phyloP scores from a whole-genome alignment of 139 green algal species.

The Coelastrella sp. region DNA sequence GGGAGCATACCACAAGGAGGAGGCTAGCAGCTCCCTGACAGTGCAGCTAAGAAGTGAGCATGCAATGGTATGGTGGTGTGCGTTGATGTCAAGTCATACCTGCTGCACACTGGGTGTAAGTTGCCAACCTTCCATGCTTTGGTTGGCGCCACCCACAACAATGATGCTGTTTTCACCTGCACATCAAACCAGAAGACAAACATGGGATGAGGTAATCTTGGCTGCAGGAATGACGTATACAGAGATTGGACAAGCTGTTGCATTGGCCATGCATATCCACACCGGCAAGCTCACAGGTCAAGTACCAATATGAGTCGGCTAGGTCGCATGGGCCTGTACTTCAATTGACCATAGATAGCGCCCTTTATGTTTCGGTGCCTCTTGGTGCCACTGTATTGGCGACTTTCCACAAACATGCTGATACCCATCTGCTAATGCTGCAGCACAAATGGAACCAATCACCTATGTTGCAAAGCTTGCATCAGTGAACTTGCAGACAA shows the following conservation, averaged over 20 bases:
- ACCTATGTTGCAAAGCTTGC: too few relatives aligned
- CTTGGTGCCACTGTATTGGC: too few relatives aligned
- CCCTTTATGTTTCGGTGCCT: too few relatives aligned
- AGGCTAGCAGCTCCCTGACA: too few relatives aligned
- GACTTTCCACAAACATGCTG: too few relatives aligned
- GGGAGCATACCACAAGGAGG: too few relatives aligned
- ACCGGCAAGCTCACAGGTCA: not conserved
- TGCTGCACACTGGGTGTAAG: not conserved
- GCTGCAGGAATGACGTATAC: not conserved
- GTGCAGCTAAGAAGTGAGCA: too few relatives aligned
- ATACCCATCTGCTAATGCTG: too few relatives aligned
- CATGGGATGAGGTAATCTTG: not conserved
- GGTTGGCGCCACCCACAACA: conserved; percentile 90
- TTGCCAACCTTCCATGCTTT: conserved; percentile 14
- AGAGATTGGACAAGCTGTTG: not conserved
- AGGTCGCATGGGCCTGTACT: not conserved
- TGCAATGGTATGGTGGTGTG: too few relatives aligned
- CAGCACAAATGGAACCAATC: too few relatives aligned
- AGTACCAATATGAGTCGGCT: not conserved
- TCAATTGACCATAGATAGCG: too few relatives aligned
- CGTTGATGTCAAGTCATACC: not conserved
- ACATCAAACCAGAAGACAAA: not conserved
- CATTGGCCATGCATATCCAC: not conserved
- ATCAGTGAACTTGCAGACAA: too few relatives aligned
- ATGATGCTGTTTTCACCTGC: conserved; percentile 91